Evolutionary conservation across 176 grass and related monocot genomes (phyloP), one percentile per base, ranked within the genome.

Genomic region (Chrysopogon serrulatus): DNA sequence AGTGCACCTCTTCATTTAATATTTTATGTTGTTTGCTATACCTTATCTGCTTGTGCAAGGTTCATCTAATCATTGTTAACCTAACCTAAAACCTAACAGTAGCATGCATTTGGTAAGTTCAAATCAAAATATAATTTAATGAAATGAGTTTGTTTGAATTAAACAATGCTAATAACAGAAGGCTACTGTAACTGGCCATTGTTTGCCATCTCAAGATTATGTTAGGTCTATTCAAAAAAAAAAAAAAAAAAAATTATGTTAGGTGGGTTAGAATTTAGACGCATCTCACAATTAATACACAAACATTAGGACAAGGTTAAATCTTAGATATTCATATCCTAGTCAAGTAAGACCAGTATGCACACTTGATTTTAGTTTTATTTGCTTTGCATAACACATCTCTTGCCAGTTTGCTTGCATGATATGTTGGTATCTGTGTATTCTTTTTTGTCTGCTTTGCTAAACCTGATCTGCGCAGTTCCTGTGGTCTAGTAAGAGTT

Each of bases 381-480:
- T 72, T 82, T 86, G 65, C 19, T 65, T 65, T 63, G 78, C 78
- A 49, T 80, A 27, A 18, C 44, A 67, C 31, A 51, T 49, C 21
- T 54, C 35, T 68, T 80, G 53, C 12, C 32, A 54, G 78, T 32
- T 74, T 74, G 62, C 63, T 85, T 90, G 79, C 84, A 60, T 73
- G 56, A 47, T 69, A 47, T 67, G 40, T 8, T 56, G 51, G 37
- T 83, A 49, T 61, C 15, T 74, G 45, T 75, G 57, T 83, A 60
- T 83, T 79, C 10, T 63, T 81, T 49, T 33, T 76, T 82, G 75
- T 43, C 73, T 73, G 34, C 43, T 14, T 67, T 79, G 23, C 19
- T 36, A 39, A 40, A 53, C 76, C 13, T 80, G n/a, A 27, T 74
- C 13, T 75, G 61, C 61, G 60, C 61, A 34, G n/a, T 70, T 39